Conservation (phyloP, 2,329 filamentous ascomycete species). For the Botrytis deweyae region DNA sequence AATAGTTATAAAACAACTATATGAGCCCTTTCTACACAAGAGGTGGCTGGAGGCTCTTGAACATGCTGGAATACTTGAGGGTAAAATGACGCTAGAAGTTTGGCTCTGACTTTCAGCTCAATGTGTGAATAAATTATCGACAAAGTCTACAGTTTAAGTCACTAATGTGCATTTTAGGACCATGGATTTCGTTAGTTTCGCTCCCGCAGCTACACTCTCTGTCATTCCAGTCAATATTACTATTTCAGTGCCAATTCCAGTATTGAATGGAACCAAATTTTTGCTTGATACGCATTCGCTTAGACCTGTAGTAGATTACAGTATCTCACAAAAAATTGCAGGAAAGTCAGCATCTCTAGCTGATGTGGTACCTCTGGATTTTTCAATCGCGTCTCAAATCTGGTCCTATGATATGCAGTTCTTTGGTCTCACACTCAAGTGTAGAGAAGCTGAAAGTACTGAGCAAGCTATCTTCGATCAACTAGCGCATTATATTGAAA, state of each 20-base stretch:
- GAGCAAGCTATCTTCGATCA: not conserved
- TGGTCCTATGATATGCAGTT: slow-evolving; percentile 25
- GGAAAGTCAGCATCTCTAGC: not conserved
- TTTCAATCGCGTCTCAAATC: slow-evolving; percentile 17
- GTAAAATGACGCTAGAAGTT: no score
- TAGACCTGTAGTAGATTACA: not conserved
- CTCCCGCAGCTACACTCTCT: slow-evolving; percentile 19
- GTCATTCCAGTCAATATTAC: slow-evolving; percentile 13
- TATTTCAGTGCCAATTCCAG: not conserved
- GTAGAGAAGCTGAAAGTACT: slow-evolving; percentile 5
- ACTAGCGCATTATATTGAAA: not conserved
- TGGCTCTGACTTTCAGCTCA: no score
- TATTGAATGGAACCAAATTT: not conserved
- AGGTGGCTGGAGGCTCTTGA: no score
- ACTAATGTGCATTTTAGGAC: slow-evolving; percentile 13
- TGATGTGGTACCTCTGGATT: slow-evolving; percentile 19
- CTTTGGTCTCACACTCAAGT: slow-evolving; percentile 26
- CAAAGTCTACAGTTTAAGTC: no score
- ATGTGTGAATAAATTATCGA: no score
- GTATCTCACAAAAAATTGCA: slow-evolving; percentile 13
- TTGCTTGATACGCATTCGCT: not conserved
- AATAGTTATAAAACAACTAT: no score
- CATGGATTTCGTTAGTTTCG: slow-evolving; percentile 14
- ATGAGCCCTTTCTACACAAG: no score
- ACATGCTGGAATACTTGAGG: no score